Conservation (phyloP, 768 basidiomycete genomes). For the Kwoniella bestiolae region DNA sequence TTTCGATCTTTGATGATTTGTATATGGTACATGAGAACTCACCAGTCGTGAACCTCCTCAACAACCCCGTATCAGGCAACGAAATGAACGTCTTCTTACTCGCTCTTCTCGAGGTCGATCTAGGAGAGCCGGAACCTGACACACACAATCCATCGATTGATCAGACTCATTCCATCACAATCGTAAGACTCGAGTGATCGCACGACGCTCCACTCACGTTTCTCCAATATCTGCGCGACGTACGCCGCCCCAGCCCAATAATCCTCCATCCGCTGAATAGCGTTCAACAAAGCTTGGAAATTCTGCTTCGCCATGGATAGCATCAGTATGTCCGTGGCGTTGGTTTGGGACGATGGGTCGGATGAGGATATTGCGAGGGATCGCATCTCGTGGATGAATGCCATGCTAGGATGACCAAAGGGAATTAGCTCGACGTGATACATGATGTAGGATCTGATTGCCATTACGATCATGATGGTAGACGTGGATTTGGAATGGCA, state of each 20-base stretch:
- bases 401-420: constrained; percentile 35
- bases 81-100: constrained; percentile 51
- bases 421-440: constrained; percentile 2
- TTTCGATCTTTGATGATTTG: neutral
- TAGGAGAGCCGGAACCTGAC: constrained; percentile 34
- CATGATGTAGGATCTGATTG: too few relatives aligned
- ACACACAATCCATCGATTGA: neutral
- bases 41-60: constrained; percentile 48
- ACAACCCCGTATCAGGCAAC: constrained; percentile 51
- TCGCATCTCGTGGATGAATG: constrained; percentile 47
- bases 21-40: too few relatives aligned
- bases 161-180: neutral
- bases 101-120: constrained; percentile 17
- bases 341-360: constrained; percentile 14
- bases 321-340: constrained; percentile 43
- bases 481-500: neutral
- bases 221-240: constrained; percentile 41
- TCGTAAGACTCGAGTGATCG: neutral
- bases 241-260: constrained; percentile 48
- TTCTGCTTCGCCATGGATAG: constrained; percentile 48
- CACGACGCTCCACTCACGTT: constrained; percentile 28
- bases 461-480: neutral
- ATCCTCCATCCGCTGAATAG: constrained; percentile 39
- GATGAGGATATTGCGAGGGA: constrained; percentile 14
- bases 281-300: constrained; percentile 42